phyloP scores from a whole-genome alignment of 352 stramenopile species.

The Pythium oligandrum region DNA sequence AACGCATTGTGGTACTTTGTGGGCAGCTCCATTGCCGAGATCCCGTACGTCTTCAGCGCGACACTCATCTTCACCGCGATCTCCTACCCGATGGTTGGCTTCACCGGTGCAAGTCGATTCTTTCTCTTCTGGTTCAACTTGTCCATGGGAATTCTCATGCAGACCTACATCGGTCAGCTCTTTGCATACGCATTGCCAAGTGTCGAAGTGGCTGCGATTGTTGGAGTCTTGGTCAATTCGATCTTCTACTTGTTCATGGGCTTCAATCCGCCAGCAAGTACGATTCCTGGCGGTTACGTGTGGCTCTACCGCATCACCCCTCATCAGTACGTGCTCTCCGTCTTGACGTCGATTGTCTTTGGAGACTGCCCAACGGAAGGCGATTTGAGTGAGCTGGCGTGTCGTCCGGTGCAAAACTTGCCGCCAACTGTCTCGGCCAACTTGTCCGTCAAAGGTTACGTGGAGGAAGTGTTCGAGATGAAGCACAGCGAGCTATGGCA shows the following conservation, averaged over 20 bases:
- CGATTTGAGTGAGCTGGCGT: no score
- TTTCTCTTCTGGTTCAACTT: slow-evolving; percentile 70
- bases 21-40: slow-evolving; percentile 64
- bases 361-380: slow-evolving; percentile 22
- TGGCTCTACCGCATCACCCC: slow-evolving; percentile 39
- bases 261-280: slow-evolving; percentile 28
- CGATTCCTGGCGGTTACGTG: slow-evolving; percentile 24
- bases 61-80: slow-evolving; percentile 44
- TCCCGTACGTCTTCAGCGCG: slow-evolving; percentile 37
- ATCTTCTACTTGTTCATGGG: slow-evolving; percentile 58
- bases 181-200: slow-evolving; percentile 49
- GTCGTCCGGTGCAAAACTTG: no score
- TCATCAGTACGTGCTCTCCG: slow-evolving; percentile 31
- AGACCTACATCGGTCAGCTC: slow-evolving; percentile 75
- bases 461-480: no score
- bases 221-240: slow-evolving; percentile 33
- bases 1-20: slow-evolving; percentile 51
- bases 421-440: no score
- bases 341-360: slow-evolving; percentile 33
- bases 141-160: slow-evolving; percentile 44
- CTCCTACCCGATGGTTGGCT: slow-evolving; percentile 73
- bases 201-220: slow-evolving; percentile 34
- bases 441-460: no score
- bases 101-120: slow-evolving; percentile 22
- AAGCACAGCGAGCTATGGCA: no score